Percentiles rank a stretch among this genome's conserved stretches.
These are phyloP conservation scores for Aspergillus pseudonomiae DNA, from an alignment of 2,329 filamentous ascomycete species.

Conservation along the genomic window DNA sequence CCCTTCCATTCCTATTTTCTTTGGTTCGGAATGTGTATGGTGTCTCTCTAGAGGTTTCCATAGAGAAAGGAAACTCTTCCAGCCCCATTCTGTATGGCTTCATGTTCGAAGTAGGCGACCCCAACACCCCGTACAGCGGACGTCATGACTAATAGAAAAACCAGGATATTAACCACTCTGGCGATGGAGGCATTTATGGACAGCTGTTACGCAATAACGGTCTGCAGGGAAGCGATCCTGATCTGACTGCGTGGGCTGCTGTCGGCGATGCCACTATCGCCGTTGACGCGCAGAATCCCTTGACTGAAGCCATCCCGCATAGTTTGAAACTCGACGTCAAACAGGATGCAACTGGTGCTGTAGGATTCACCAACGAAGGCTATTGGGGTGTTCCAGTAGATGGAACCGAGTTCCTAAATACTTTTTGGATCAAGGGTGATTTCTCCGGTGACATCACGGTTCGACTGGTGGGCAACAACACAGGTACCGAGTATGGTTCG, in stretches of 20 bases:
- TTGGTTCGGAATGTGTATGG: constrained; percentile 4
- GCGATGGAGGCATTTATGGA: constrained; percentile 73
- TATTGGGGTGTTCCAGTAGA: constrained; percentile 29
- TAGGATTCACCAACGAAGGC: constrained; percentile 49
- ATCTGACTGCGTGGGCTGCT: constrained; percentile 51
- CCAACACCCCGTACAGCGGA: background rate
- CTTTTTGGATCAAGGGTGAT: constrained; percentile 30
- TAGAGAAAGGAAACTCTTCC: constrained; percentile 41
- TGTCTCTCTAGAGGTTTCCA: constrained; percentile 16
- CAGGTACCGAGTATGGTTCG: constrained; percentile 23
- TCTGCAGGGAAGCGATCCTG: constrained; percentile 60
- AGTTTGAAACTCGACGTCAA: constrained; percentile 49
- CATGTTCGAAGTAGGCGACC: constrained; percentile 44
- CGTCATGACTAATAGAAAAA: background rate
- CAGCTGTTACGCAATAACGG: constrained; percentile 72
- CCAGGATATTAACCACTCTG: constrained; percentile 68
- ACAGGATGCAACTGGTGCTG: constrained; percentile 28
- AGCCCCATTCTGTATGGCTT: constrained; percentile 46
- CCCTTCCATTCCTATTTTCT: constrained; percentile 9
- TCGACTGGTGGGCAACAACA: constrained; percentile 21
- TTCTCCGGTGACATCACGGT: constrained; percentile 22
- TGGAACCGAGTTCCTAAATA: constrained; percentile 22
- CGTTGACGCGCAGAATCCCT: constrained; percentile 52
- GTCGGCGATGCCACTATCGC: constrained; percentile 50
- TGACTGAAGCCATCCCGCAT: constrained; percentile 57